A percentile compares a stretch with the other conserved stretches of the same genome.
Evolutionary conservation across 176 grass and related monocot genomes (phyloP).

Genomic region (Oryza glumipatula): DNA sequence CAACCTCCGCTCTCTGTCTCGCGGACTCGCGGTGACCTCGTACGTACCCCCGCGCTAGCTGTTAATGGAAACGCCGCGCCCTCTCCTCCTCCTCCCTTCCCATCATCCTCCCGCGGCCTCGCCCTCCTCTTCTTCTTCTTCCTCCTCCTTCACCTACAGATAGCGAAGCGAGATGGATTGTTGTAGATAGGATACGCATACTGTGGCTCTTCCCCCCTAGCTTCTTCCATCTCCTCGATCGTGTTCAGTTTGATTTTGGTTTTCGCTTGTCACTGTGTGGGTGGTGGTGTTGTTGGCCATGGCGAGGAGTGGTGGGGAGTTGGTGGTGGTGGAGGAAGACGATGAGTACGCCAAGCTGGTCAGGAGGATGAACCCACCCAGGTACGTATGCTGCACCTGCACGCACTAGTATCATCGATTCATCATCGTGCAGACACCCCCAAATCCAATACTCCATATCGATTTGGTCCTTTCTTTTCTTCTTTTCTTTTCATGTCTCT

Average conservation of each 20-base stretch:
- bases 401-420: background rate
- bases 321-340: slow-evolving; percentile 32
- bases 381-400: slow-evolving; percentile 26
- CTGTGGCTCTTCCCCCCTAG: no score
- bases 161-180: background rate
- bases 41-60: background rate
- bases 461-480: background rate
- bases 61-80: slow-evolving; percentile 27
- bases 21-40: background rate
- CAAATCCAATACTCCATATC: background rate
- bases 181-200: no score
- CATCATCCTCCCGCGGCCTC: background rate
- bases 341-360: slow-evolving; percentile 65
- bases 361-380: slow-evolving; percentile 63
- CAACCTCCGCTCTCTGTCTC: background rate
- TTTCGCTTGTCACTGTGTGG: background rate
- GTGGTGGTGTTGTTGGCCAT: background rate
- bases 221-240: no score
- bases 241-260: background rate
- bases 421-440: background rate
- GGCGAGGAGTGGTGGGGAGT: slow-evolving; percentile 9
- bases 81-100: background rate
- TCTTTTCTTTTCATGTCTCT: background rate
- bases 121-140: background rate
- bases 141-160: background rate